Percentiles rank a stretch among this genome's conserved stretches.
phyloP scores from a whole-genome alignment of 2,329 filamentous ascomycete species.

The Pseudogymnoascus sp. region DNA sequence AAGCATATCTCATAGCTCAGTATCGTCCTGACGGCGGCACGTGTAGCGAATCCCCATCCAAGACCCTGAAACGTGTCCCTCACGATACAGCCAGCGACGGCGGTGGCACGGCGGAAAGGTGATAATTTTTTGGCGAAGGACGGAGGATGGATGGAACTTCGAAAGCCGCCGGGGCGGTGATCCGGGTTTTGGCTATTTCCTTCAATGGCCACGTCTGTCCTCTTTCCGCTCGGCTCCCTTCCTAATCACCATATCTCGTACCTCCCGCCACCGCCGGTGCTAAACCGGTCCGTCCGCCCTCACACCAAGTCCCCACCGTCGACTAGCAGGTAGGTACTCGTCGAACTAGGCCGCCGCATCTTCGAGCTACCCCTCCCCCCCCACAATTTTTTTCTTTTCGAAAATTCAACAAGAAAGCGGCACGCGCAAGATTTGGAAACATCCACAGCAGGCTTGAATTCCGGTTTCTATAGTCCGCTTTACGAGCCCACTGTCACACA shows the following conservation, averaged over 20 bases:
- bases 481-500: background rate
- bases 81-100: background rate
- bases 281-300: background rate
- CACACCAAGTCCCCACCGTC: background rate
- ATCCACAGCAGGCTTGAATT: background rate
- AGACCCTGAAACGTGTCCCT: background rate
- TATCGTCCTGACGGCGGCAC: background rate
- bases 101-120: background rate
- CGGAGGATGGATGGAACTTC: background rate
- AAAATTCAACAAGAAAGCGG: background rate
- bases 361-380: background rate
- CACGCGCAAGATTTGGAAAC: background rate
- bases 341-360: background rate
- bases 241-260: background rate
- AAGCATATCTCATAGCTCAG: background rate
- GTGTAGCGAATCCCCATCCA: background rate
- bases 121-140: background rate
- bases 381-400: no score
- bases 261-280: background rate
- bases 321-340: background rate
- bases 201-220: background rate
- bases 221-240: background rate
- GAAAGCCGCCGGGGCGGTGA: background rate
- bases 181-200: background rate
- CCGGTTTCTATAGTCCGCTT: background rate